Base-by-base conservation (phyloP, 768 basidiomycete species). In the Naganishia randhawae region DNA sequence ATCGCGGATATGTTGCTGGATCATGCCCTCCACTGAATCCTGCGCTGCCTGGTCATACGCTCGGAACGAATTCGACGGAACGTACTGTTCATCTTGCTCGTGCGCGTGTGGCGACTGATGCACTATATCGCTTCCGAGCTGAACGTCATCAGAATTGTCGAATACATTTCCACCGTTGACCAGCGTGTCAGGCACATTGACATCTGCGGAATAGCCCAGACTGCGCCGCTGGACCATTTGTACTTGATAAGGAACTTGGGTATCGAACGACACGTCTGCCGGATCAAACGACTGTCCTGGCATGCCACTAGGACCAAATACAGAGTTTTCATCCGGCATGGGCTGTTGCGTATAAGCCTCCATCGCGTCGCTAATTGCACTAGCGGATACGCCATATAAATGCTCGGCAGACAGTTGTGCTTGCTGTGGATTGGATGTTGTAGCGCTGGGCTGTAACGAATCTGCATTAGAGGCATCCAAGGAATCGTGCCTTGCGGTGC, bases 161-260 rank as follows among this genome's bases (percentile, higher is more conserved):
- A 42, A 51, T 3, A 52, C 45, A 17, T 48, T 51, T 14, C 63
- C 50, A 32, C 48, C 63, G 17, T 54, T 57, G 9, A 48, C 61
- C 29, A 62, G 25, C 57, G 41, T 35, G n/a, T 25, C 67, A 5
- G 53, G 37, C n/a, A 27, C 61, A 33, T n/a, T 48, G n/a, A 14
- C 55, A 32, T 42, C 54, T 39, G 16, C 51, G 14, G 33, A 54
- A 22, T 48, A 33, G 31, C 62, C 48, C 14, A 53, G 32, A 19
- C 29, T n/a, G 10, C 52, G 63, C 52, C 52, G 29, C 51, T 55
- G 50, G 6, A 64, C 64, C 39, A 69, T 69, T 41, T 69, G 69
- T 13, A 65, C 42, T 37, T 69, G 69, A 33, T 69, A 69, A 5
- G 69, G 69, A 22, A 65, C 35, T 52, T 69, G 69, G 3, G 64